Evolutionary conservation across 768 basidiomycete genomes (phyloP).

Genomic region (Erythrobasidium yunnanense): DNA sequence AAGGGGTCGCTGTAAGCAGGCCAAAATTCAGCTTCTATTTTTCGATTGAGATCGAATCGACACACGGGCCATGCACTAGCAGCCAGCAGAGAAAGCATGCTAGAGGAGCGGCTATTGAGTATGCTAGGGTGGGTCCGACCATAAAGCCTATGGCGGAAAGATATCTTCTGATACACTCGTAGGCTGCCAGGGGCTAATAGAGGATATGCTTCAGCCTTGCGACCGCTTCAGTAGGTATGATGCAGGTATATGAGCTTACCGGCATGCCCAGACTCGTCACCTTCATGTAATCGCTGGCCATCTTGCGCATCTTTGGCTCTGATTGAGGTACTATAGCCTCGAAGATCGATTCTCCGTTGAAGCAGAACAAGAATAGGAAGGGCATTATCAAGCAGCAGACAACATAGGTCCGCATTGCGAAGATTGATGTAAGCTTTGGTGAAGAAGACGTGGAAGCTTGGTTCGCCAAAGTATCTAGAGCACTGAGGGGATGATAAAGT

Average conservation of each 20-base stretch:
- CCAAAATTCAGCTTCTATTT: not conserved
- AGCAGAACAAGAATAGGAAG: constrained; percentile 19
- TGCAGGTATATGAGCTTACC: not conserved
- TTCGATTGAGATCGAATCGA: not conserved
- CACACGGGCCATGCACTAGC: constrained; percentile 14
- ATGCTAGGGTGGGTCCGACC: constrained; percentile 10
- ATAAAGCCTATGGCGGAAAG: constrained; percentile 1
- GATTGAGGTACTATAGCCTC: not conserved
- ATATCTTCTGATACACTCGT: constrained; percentile 19
- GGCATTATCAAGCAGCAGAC: constrained; percentile 17
- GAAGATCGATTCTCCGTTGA: constrained; percentile 12
- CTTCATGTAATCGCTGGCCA: constrained; percentile 18
- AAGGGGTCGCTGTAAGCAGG: not conserved
- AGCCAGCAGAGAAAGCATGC: constrained; percentile 11
- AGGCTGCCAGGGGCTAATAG: constrained; percentile 12
- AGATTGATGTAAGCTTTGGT: constrained; percentile 9
- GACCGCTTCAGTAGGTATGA: not conserved
- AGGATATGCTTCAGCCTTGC: too few species aligned
- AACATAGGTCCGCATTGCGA: constrained; percentile 14
- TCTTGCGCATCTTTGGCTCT: not conserved
- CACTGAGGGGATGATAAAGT: too few species aligned
- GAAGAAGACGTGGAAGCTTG: constrained; percentile 16
- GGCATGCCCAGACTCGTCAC: constrained; percentile 13
- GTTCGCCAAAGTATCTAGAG: constrained; percentile 17
- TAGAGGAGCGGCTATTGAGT: not conserved